Conservation (phyloP, 805 yeast species). For the Barnettozyma siamensis region DNA sequence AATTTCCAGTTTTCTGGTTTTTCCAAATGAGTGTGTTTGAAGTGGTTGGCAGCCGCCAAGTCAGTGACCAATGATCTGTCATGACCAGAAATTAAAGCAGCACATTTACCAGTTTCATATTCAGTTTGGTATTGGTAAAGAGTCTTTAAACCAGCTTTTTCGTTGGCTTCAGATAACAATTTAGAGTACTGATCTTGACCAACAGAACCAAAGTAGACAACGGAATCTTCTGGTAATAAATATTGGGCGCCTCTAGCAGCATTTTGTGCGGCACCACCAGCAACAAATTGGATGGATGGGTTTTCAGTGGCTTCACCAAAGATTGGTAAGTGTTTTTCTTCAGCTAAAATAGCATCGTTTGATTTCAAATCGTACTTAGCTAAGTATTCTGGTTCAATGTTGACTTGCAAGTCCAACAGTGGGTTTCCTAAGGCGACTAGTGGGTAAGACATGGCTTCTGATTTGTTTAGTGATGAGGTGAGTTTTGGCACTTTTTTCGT, state of each 20-base stretch:
- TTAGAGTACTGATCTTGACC: slow-evolving; percentile 89
- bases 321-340: slow-evolving; percentile 80
- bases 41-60: slow-evolving; percentile 96
- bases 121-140: slow-evolving; percentile 75
- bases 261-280: slow-evolving; percentile 99
- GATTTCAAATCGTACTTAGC: slow-evolving; percentile 79
- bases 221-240: slow-evolving; percentile 72
- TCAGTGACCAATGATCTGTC: slow-evolving; percentile 94
- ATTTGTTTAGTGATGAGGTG: too few species aligned
- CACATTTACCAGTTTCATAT: slow-evolving; percentile 94
- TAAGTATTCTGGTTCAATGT: slow-evolving; percentile 61
- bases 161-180: slow-evolving; percentile 75
- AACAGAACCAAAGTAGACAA: slow-evolving; percentile 92
- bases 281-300: slow-evolving; percentile 63
- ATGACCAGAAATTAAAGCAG: slow-evolving; percentile 83
- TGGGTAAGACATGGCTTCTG: slow-evolving; percentile 46
- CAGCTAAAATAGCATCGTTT: slow-evolving; percentile 87
- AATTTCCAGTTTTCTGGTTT: slow-evolving; percentile 84
- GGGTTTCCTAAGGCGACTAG: slow-evolving; percentile 92
- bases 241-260: slow-evolving; percentile 98
- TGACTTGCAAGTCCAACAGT: slow-evolving; percentile 78
- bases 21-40: slow-evolving; percentile 82
- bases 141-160: slow-evolving; percentile 81
- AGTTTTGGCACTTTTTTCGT: too few species aligned
- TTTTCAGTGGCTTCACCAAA: slow-evolving; percentile 68